Percentiles rank a stretch among this genome's conserved stretches.
Conservation (phyloP, 495 filamentous ascomycete species). For the Trichoderma reesei region DNA sequence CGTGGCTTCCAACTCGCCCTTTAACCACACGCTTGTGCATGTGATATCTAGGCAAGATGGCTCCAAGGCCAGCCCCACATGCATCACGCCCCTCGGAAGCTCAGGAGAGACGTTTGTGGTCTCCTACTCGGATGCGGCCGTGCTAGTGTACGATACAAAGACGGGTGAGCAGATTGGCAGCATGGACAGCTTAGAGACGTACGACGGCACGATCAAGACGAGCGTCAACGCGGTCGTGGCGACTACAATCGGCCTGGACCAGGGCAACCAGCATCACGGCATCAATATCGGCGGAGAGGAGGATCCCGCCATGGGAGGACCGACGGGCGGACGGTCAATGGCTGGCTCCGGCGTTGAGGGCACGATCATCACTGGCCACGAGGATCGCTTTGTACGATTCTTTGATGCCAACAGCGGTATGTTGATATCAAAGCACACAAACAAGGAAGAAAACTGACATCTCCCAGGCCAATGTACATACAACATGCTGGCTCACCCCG, state of each 20-base stretch:
- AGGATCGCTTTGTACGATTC: slow-evolving; percentile 90
- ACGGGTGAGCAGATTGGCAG: slow-evolving; percentile 83
- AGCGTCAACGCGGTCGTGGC: slow-evolving; percentile 89
- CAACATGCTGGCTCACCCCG: slow-evolving; percentile 92
- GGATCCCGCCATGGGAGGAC: slow-evolving; percentile 50
- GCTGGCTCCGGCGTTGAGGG: slow-evolving; percentile 71
- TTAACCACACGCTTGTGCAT: slow-evolving; percentile 62
- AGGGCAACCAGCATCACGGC: slow-evolving; percentile 38
- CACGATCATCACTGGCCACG: slow-evolving; percentile 87
- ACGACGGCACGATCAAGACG: slow-evolving; percentile 73
- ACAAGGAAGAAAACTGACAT: slow-evolving; percentile 21
- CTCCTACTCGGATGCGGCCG: slow-evolving; percentile 78
- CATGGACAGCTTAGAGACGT: slow-evolving; percentile 90
- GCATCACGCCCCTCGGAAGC: slow-evolving; percentile 76
- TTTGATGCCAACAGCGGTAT: slow-evolving; percentile 97
- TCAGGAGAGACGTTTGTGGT: slow-evolving; percentile 91
- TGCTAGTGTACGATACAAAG: slow-evolving; percentile 83
- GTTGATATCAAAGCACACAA: slow-evolving; percentile 26
- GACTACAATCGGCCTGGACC: slow-evolving; percentile 68
- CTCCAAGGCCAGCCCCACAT: slow-evolving; percentile 69
- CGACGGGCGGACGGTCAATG: slow-evolving; percentile 56
- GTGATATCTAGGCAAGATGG: slow-evolving; percentile 60
- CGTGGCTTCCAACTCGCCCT: slow-evolving; percentile 52
- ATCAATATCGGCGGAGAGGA: slow-evolving; percentile 36
- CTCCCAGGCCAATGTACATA: slow-evolving; percentile 91